Evolutionary conservation across 306 rosid genomes (phyloP).

Genomic region (Vigna unguiculata): DNA sequence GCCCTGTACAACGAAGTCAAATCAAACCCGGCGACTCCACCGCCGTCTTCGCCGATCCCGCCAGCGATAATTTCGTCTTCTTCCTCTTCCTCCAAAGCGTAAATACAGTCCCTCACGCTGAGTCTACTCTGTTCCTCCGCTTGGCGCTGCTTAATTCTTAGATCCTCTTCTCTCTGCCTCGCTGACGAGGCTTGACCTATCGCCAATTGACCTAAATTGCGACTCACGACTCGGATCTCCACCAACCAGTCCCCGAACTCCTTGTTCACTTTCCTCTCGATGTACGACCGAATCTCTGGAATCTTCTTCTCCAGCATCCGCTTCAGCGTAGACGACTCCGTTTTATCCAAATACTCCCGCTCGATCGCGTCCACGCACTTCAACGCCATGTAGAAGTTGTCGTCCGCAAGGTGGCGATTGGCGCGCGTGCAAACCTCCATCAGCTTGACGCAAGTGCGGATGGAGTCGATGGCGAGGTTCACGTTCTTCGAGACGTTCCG

Average conservation of each 20-base stretch:
- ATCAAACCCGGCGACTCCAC: constrained; percentile 77
- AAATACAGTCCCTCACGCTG: constrained; percentile 89
- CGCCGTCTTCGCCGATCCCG: constrained; percentile 56
- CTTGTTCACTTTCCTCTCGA: constrained; percentile 88
- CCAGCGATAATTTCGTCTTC: constrained; percentile 68
- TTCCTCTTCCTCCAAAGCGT: constrained; percentile 88
- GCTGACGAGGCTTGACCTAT: constrained; percentile 95
- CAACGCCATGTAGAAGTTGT: constrained; percentile 91
- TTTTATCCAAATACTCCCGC: constrained; percentile 63
- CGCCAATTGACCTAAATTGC: constrained; percentile 92
- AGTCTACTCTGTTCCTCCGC: constrained; percentile 99
- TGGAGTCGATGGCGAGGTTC: constrained; percentile 79
- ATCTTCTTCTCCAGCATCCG: constrained; percentile 94
- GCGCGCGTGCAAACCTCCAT: constrained; percentile 87
- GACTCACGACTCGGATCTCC: constrained; percentile 91
- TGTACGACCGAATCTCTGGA: constrained; percentile 88
- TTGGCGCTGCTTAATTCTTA: constrained; percentile 95
- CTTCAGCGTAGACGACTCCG: constrained; percentile 82
- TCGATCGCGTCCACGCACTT: constrained; percentile 84
- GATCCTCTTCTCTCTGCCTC: constrained; percentile 97
- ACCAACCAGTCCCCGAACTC: constrained; percentile 98
- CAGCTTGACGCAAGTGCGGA: constrained; percentile 56
- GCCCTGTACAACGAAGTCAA: constrained; percentile 90
- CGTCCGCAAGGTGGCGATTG: constrained; percentile 66
- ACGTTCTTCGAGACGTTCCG: constrained; percentile 80